Base-by-base conservation (phyloP, 371 early-diverging fungal genomes). In the Rhizopus arrhizus region DNA sequence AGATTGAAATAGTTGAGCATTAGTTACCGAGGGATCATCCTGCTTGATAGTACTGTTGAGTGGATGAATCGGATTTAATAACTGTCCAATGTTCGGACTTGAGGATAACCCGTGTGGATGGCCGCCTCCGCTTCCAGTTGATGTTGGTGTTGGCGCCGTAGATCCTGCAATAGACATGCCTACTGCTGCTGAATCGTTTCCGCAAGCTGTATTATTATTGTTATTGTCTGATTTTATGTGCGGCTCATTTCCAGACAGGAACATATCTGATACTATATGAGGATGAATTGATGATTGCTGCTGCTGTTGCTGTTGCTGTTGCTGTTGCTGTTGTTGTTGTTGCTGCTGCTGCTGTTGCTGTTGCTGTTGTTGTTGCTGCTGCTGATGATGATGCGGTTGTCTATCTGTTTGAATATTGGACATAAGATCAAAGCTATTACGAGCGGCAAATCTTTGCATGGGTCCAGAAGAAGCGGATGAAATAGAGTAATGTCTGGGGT, bases 1-100 rank as follows among this genome's bases (percentile, higher is more conserved):
- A 3, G 64, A 49, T 51, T 65, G 65, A 16, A 65, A 65, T 16
- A 61, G 47, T 6, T 63, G 63, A 8, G 52, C 13, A 41, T 40
- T 56, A 6, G 49, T 59, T 15, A 54, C 52, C 12, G 32, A 38
- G 10, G 61, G 2, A 5, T 51, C 62, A 2, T 40, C 8, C 36
- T 56, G 55, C 1, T 54, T 42, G n/a, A n/a, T 48, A 15, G 49
- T 59, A 10, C 48, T 58, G 33, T 59, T 50, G 9, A 75, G 49
- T 11, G 77, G 73, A 53, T 76, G 73, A 22, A 76, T 69, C 16
- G 77, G 77, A 56, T 76, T 76, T 10, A 76, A 56, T 28, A 76
- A 42, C 32, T 73, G 77, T 13, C 77, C 77, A 16, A 73, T 61
- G 45, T 76, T 63, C n/a, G 75, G 70, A 51, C 73, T 75, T 29